These are phyloP conservation scores for Ganoderma multipileum DNA, from an alignment of 1,284 basidiomycete species.

Conservation along the genomic window DNA sequence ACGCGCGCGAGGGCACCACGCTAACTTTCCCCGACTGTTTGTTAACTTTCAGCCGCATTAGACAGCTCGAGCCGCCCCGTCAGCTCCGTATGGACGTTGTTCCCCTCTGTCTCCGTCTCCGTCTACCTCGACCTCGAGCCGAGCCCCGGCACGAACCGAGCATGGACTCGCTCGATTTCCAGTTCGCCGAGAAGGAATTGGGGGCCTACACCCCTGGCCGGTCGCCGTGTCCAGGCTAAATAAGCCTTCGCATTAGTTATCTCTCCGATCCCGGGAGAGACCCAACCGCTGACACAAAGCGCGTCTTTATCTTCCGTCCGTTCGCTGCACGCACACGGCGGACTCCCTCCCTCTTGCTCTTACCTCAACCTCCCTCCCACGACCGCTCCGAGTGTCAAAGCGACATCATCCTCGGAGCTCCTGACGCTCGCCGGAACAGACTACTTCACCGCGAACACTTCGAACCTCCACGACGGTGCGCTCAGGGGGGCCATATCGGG, in stretches of 20 bases:
- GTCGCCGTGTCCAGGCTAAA: neutral
- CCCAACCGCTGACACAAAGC: neutral
- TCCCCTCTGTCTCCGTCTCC: neutral
- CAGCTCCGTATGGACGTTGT: neutral
- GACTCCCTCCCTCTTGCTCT: no score
- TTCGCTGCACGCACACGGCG: neutral
- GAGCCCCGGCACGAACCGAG: neutral
- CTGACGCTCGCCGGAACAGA: neutral
- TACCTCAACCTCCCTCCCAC: neutral
- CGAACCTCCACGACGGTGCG: no score
- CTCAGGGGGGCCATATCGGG: neutral
- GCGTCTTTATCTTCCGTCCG: neutral
- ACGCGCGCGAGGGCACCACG: accelerated
- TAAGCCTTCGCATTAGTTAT: no score
- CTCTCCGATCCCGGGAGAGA: neutral
- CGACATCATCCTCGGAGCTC: neutral
- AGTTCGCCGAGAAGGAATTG: neutral
- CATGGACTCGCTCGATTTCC: neutral
- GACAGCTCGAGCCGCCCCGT: neutral
- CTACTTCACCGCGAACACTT: neutral
- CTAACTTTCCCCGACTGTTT: no score
- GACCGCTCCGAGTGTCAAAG: no score
- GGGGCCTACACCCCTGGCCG: neutral
- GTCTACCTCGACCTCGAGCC: neutral
- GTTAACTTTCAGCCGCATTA: neutral